Evolutionary conservation across 306 rosid genomes (phyloP).

Genomic region (Prunus mongolica): DNA sequence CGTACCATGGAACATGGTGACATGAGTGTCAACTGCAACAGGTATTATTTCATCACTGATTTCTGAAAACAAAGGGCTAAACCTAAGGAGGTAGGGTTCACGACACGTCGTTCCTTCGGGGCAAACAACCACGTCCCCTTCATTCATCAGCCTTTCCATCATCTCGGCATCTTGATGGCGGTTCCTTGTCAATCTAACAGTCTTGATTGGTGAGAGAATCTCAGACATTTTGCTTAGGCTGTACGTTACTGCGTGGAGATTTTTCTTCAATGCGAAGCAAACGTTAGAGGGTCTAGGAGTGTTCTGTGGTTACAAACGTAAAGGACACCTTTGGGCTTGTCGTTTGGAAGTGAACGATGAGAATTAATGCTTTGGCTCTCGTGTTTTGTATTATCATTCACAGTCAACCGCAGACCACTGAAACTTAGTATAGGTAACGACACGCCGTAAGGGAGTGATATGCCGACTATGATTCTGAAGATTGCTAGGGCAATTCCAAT

Average conservation of each 20-base stretch:
- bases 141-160: slow-evolving; percentile 36
- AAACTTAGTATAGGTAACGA: slow-evolving; percentile 37
- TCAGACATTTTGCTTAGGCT: slow-evolving; percentile 78
- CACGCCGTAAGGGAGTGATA: slow-evolving; percentile 42
- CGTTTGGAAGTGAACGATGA: background rate
- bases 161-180: slow-evolving; percentile 42
- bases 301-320: slow-evolving; percentile 90
- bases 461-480: slow-evolving; percentile 24
- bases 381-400: background rate
- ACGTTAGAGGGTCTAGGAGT: slow-evolving; percentile 59
- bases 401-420: slow-evolving; percentile 43
- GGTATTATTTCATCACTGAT: slow-evolving; percentile 50
- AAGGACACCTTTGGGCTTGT: slow-evolving; percentile 26
- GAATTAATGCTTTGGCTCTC: background rate
- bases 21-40: slow-evolving; percentile 53
- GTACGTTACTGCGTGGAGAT: slow-evolving; percentile 58
- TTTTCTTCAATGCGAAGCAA: slow-evolving; percentile 32
- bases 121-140: slow-evolving; percentile 73
- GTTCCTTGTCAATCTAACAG: slow-evolving; percentile 60
- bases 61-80: slow-evolving; percentile 76
- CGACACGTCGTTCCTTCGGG: slow-evolving; percentile 95
- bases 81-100: slow-evolving; percentile 75
- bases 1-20: slow-evolving; percentile 82
- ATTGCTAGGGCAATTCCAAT: slow-evolving; percentile 38
- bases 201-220: slow-evolving; percentile 66